A percentile compares a stretch with the other conserved stretches of the same genome.
Conservation (phyloP, 2,329 filamentous ascomycete genomes). For the Fusarium penzigii region DNA sequence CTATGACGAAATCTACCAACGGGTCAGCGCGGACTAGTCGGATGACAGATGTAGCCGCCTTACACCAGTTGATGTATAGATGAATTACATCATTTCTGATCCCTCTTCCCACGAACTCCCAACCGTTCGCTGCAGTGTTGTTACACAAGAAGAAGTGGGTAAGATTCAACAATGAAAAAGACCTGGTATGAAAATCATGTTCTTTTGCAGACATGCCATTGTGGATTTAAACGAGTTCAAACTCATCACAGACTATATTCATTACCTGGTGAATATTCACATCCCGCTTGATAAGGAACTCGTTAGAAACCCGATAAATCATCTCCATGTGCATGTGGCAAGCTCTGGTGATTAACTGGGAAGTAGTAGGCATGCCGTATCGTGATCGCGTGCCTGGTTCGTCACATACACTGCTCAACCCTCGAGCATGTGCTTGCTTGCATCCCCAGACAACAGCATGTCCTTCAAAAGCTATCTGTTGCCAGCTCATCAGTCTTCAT, state of each 20-base stretch:
- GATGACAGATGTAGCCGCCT: slow-evolving; percentile 17
- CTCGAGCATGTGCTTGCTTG: slow-evolving; percentile 15
- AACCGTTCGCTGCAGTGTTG: too few species aligned
- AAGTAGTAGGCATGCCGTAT: background rate
- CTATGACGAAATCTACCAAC: slow-evolving; percentile 18
- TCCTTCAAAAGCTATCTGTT: slow-evolving; percentile 6
- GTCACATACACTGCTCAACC: background rate
- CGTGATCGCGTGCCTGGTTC: slow-evolving; percentile 21
- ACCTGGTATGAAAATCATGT: too few species aligned
- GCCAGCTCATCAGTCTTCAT: slow-evolving; percentile 1
- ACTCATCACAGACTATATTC: too few species aligned
- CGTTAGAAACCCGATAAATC: background rate
- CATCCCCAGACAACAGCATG: slow-evolving; percentile 18
- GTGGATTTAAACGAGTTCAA: too few species aligned
- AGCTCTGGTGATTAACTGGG: background rate
- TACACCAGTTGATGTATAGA: background rate
- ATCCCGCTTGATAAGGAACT: too few species aligned
- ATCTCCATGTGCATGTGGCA: background rate
- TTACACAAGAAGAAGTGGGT: too few species aligned
- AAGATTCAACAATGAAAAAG: too few species aligned
- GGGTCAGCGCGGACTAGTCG: background rate
- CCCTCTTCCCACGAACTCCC: too few species aligned
- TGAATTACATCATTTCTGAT: slow-evolving; percentile 24
- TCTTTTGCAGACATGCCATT: too few species aligned
- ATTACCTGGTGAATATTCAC: background rate